These are phyloP conservation scores for Arthrobotrys entomopaga DNA, from an alignment of 2,329 filamentous ascomycete genomes.

Conservation along the genomic window DNA sequence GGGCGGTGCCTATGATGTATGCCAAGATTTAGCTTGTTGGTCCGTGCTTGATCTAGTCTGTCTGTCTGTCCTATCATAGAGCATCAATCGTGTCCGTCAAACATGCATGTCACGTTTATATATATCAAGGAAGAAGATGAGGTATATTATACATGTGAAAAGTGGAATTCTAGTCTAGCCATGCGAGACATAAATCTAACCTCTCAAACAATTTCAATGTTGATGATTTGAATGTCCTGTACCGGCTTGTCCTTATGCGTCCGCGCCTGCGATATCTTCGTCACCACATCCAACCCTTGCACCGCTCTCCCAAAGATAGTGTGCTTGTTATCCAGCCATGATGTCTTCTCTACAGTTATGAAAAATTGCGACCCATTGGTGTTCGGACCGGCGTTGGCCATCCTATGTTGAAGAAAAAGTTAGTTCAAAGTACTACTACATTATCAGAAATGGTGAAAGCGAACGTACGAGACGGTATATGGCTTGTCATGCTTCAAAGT, in stretches of 20 bases:
- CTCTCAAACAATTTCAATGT: constrained; percentile 70
- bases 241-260: constrained; percentile 93
- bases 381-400: constrained; percentile 96
- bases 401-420: constrained; percentile 67
- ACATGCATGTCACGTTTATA: no score
- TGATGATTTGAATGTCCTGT: constrained; percentile 97
- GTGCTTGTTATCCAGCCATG: constrained; percentile 95
- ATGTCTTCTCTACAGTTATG: constrained; percentile 96
- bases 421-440: neutral
- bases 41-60: constrained; percentile 25
- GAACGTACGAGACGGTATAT: constrained; percentile 74
- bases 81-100: no score
- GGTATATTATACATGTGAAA: no score
- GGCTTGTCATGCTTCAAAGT: constrained; percentile 92
- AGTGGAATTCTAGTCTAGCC: no score
- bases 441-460: neutral
- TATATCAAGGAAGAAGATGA: no score
- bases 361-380: constrained; percentile 98
- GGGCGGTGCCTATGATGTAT: constrained; percentile 43
- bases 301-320: constrained; percentile 93
- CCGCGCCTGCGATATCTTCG: constrained; percentile 91
- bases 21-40: constrained; percentile 38
- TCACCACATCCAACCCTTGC: constrained; percentile 90
- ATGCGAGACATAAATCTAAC: neutral
- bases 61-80: neutral